Evolutionary conservation across 2,329 filamentous ascomycete genomes (phyloP), one percentile per base, ranked within the genome.

Genomic region (Chrysosporium queenslandicum): DNA sequence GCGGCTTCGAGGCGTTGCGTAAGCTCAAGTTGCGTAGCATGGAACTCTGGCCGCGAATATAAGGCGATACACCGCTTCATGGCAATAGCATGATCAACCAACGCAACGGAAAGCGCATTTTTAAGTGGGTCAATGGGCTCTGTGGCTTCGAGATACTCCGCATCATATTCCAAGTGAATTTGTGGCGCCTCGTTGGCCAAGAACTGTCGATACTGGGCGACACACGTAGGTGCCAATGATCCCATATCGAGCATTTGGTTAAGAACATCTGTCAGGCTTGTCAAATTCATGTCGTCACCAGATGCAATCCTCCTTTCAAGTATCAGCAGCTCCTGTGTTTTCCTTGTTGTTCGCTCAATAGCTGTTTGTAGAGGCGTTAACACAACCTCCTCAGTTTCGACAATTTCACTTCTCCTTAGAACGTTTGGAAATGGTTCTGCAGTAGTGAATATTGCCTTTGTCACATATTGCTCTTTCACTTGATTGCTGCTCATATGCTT

Each of bases 351-450:
- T 14, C 91, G 83, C 66, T 97, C 91, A 55, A 97, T 75, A 0
- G 86, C 91, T n/a, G 88, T 90, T 68, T 96, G 86, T 54, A 92
- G 75, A 5, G 90, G 82, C 29, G 78, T 79, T 23, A 96, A 74
- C 9, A 76, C 76, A 16, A 88, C 67, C 46, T 84, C 82, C 16
- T 83, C 78, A 1, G 79, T 75, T 5, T 80, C 74, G 12, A 94
- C 71, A 55, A 97, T 86, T 69, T 96, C 90, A 60, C 87, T 94
- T 52, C 90, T 81, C 29, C 88, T 81, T 23, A 96, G 73, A 46
- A 97, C 94, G 1, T 90, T 96, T 0, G 91, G 92, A 71, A 97
- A 97, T 0, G 83, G 71, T 61, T 96, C 90, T 0, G 83, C 83
- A 0, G 89, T 91, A 0, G 82, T 86, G 66, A 88, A 95, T 1